These are phyloP conservation scores for Spiromastix sp. DNA, from an alignment of 2,329 filamentous ascomycete species.

Conservation along the genomic window DNA sequence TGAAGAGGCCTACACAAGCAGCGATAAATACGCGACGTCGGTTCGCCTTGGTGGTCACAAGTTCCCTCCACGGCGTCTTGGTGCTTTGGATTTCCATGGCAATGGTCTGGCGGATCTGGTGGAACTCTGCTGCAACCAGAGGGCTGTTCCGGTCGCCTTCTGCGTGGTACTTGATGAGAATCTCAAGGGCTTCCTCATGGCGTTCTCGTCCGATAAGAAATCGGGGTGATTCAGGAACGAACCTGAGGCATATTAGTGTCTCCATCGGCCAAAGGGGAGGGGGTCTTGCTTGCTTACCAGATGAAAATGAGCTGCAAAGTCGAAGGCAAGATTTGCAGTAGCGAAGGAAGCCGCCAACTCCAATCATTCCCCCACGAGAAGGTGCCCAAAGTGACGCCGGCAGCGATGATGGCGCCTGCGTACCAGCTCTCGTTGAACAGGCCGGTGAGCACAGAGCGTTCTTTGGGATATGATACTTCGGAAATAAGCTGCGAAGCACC, in stretches of 20 bases:
- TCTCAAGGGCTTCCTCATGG: conserved; percentile 16
- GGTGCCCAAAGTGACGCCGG: conserved; percentile 35
- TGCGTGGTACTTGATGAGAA: conserved; percentile 32
- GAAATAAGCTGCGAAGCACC: conserved; percentile 46
- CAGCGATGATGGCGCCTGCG: conserved; percentile 36
- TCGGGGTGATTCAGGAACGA: conserved; percentile 44
- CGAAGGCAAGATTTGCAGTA: conserved; percentile 52
- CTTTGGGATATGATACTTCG: conserved; percentile 39
- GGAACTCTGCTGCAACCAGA: conserved; percentile 47
- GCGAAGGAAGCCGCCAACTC: conserved; percentile 51
- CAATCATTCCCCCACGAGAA: conserved; percentile 31
- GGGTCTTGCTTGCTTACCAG: no score
- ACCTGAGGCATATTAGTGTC: no score
- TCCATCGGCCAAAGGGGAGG: no score
- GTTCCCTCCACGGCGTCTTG: conserved; percentile 11
- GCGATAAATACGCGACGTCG: conserved; percentile 12
- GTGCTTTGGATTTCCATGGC: conserved; percentile 42
- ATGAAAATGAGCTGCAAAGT: conserved; percentile 41
- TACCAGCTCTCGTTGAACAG: conserved; percentile 42
- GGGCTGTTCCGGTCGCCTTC: conserved; percentile 39
- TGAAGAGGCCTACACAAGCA: conserved; percentile 16
- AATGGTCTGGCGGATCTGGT: conserved; percentile 47
- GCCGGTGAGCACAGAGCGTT: conserved; percentile 38
- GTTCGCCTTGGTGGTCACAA: conserved; percentile 13
- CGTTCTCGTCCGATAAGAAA: conserved; percentile 17